phyloP scores from a whole-genome alignment of 805 yeast genomes.

The Lachancea sp. region DNA sequence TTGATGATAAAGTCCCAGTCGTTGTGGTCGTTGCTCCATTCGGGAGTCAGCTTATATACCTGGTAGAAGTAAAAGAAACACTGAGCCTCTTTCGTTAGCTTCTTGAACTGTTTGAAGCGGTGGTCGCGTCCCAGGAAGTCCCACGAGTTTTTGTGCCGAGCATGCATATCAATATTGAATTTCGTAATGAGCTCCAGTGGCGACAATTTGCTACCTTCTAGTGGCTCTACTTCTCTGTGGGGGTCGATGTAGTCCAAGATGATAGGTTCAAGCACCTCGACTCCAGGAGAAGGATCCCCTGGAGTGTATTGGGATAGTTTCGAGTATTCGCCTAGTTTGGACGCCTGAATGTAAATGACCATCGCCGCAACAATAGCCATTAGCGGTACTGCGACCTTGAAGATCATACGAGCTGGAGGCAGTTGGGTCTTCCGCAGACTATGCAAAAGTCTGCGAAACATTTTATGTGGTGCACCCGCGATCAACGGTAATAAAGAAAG shows the following conservation, averaged over 20 bases:
- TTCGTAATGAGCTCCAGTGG: constrained; percentile 16
- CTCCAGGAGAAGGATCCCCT: not conserved
- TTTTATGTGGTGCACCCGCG: not conserved
- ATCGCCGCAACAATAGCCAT: constrained; percentile 3
- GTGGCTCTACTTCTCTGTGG: constrained; percentile 1
- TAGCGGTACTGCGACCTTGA: constrained; percentile 3
- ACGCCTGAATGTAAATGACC: constrained; percentile 3
- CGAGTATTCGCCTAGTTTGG: constrained; percentile 3
- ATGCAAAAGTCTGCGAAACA: constrained; percentile 3
- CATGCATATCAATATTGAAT: constrained; percentile 9
- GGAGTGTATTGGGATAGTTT: constrained; percentile 1
- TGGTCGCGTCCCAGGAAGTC: constrained; percentile 7
- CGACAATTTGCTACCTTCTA: constrained; percentile 13
- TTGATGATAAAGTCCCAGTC: constrained; percentile 11
- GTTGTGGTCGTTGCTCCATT: constrained; percentile 16
- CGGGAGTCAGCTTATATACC: constrained; percentile 14
- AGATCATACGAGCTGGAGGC: constrained; percentile 2
- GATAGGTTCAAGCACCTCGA: not conserved
- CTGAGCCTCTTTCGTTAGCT: constrained; percentile 10
- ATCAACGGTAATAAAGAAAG: too few relatives aligned
- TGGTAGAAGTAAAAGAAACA: constrained; percentile 18
- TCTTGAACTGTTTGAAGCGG: constrained; percentile 10
- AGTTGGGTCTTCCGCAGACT: constrained; percentile 1
- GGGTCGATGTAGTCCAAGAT: not conserved
- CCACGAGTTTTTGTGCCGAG: constrained; percentile 10